Conservation (phyloP, 176 grass and related monocot species). For the Phoenix roebelenii region DNA sequence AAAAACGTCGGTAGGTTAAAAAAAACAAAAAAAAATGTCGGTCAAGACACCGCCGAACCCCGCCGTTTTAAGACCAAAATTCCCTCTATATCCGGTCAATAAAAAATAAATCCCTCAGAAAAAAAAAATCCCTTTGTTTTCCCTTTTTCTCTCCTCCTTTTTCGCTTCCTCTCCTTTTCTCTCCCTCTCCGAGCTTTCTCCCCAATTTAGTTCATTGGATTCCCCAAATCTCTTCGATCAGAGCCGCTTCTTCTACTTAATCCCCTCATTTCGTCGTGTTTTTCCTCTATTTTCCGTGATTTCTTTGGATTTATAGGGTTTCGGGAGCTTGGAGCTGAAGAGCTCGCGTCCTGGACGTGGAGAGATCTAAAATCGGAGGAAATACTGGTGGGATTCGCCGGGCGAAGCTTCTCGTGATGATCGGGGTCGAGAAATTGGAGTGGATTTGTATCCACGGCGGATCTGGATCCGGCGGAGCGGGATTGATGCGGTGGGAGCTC, state of each 20-base stretch:
- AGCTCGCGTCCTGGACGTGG: too few species aligned
- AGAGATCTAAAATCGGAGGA: background rate
- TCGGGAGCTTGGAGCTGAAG: too few species aligned
- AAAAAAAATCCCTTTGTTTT: conserved; percentile 24
- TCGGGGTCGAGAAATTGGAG: background rate
- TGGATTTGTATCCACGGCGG: background rate
- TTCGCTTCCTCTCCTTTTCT: conserved; percentile 22
- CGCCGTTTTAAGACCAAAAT: background rate
- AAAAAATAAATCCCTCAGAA: background rate
- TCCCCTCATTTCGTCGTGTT: background rate
- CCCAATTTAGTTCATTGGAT: conserved; percentile 22
- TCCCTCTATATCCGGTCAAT: conserved; percentile 2
- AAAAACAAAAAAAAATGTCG: background rate
- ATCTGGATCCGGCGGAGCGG: background rate
- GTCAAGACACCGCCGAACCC: too few species aligned
- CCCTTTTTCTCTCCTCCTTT: background rate
- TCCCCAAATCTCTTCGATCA: conserved; percentile 29
- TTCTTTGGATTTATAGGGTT: conserved; percentile 7
- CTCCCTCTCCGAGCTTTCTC: conserved; percentile 1
- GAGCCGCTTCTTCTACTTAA: conserved; percentile 9
- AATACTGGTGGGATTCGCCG: background rate
- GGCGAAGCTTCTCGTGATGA: conserved; percentile 5
- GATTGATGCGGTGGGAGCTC: conserved; percentile 2
- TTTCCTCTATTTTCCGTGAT: conserved; percentile 8
- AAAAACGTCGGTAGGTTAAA: background rate